Base-by-base conservation (phyloP, 2,329 filamentous ascomycete genomes). In the Myriosclerotinia scirpicola region DNA sequence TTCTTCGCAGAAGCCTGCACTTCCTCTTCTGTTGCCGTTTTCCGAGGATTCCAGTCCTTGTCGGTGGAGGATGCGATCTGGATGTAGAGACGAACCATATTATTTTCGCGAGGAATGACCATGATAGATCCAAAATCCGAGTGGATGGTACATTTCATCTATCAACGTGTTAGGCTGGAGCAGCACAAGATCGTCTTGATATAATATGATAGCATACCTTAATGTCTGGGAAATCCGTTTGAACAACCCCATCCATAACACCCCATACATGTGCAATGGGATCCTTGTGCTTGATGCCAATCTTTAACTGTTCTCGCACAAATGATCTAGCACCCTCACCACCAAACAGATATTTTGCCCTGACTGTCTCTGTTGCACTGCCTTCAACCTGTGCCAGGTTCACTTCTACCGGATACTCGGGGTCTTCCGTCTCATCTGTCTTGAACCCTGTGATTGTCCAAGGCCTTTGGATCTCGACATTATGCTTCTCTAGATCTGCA, bases 401-500 rank as follows among this genome's bases (percentile, higher is more conserved):
- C 38, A 97, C 92, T 71, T 91, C 84, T 1, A 97, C 90, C 0
- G 93, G 93, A 75, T 95, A 96, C 34, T 87, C 85, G 1, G 82
- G 75, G 70, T 87, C 80, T 5, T 74, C 76, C 53, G 82, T 79
- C 71, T 86, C 82, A 69, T 89, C 82, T 7, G 87, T 85, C 53
- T 76, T 81, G 73, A 90, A 90, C 8, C 82, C 82, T 38, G 80
- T 81, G 70, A 91, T 85, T 20, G 82, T 88, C 83, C 87, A 90
- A 20, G 87, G 87, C 55, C 88, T 80, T 77, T 89, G 85, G 12
- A 92, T 79, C 2, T 80, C 75, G 26, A 85, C 82, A 11, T 83
- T 84, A 70, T 89, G 86, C 75, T 86, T 85, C 66, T 83, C 80
- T 9, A 92, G 77, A 74, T 92, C 88, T 14, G 80, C 80, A 68